phyloP scores from a whole-genome alignment of 352 stramenopile species.

The Globisporangium paddicum region DNA sequence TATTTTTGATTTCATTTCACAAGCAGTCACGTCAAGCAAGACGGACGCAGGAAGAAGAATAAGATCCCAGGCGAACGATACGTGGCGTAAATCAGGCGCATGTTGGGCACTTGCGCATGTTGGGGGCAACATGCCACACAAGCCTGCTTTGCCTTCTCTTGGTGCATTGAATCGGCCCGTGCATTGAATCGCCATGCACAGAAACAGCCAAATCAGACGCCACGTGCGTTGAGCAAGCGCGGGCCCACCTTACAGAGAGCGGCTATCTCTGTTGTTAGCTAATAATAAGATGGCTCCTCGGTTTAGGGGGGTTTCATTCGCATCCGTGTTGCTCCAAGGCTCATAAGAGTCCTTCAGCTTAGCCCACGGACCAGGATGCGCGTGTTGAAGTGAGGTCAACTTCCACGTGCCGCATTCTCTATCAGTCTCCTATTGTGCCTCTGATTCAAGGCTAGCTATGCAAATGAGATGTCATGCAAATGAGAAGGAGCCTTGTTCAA shows the following conservation, averaged over 20 bases:
- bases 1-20: neutral
- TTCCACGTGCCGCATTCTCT: no score
- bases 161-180: no score
- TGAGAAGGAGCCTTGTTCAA: no score
- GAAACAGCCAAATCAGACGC: constrained; percentile 4
- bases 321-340: no score
- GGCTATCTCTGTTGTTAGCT: neutral
- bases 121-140: neutral
- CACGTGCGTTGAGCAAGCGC: neutral
- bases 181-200: neutral
- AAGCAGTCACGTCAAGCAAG: neutral
- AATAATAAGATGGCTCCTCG: no score
- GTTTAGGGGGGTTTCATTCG: neutral
- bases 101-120: neutral
- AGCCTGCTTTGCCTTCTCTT: neutral
- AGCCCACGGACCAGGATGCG: no score
- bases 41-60: neutral
- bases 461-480: no score
- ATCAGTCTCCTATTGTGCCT: no score
- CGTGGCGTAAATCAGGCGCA: no score
- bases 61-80: neutral
- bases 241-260: neutral
- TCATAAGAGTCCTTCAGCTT: no score
- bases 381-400: no score
- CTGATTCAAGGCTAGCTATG: no score